Base-by-base conservation (phyloP, 2,329 filamentous ascomycete genomes). In the Chrysoporthe deuterocubensis region DNA sequence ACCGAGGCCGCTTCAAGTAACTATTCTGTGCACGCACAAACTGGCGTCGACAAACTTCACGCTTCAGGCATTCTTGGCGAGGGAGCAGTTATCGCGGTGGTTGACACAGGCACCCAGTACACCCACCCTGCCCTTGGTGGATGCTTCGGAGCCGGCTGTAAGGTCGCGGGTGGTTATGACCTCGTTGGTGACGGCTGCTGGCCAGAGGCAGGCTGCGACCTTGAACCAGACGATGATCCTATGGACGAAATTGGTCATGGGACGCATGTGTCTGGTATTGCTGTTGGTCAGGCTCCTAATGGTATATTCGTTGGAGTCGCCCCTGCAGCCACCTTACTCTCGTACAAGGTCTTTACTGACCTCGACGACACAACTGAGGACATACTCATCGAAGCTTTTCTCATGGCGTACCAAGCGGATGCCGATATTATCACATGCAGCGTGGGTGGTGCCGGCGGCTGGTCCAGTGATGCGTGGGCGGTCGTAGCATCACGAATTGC, bases 181-280 rank as follows among this genome's bases (percentile, higher is more conserved):
- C 59, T 70, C 6, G 66, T 70, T 2, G 68, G 68, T 37, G 66
- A 70, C 18, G 68, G 68, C 6, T 56, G 44, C 37, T 70, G 68
- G 68, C 68, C 68, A 42, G 57, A 61, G 21, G 6, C n/a, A 14
- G 66, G 44, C 5, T 68, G 66, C 37, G 58, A 61, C 8, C 78
- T 77, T 62, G 68, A 65, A 5, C 79, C 79, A 1, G 79, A 81
- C 52, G 71, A 72, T 21, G 76, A 79, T 43, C 78, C 78, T 0
- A 75, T 77, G 73, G 78, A 79, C 63, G 72, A 73, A 14, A 72
- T 75, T 52, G 77, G 76, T 0, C 79, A 81, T 48, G 79, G 79
- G 1, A 81, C 79, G 4, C 79, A 81, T 65, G 75, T 77, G 2
- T 72, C 75, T 40, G 76, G 75, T 9, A 77, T 77, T 43, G 72